Base-by-base conservation (phyloP, 176 grass and related monocot genomes). In the Eragrostis curvula region DNA sequence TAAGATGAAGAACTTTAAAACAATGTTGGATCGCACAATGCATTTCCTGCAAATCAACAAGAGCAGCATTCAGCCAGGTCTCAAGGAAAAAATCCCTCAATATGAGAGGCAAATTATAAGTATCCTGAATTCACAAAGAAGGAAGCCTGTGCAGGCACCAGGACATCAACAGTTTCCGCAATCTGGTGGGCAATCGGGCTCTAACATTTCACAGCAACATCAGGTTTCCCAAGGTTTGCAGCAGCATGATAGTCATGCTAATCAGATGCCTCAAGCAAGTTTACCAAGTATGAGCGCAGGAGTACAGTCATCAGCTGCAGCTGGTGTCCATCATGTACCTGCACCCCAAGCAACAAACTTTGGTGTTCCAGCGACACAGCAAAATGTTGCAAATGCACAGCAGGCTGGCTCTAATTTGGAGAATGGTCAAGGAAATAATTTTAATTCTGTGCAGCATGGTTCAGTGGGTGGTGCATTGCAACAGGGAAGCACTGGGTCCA, bases 361-460 rank as follows among this genome's bases (percentile, higher is more conserved):
- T 87, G 78, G 87, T 80, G 88, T 85, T 81, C 71, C 87, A 81
- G 71, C 85, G 39, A 66, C 88, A 58, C 95, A 90, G 21, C 95
- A 94, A 78, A 90, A 84, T 86, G 89, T 88, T 46, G 63, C 90
- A 70, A 94, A 89, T 87, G 65, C 81, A 77, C 80, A 75, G 13
- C 95, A 90, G 71, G 48, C 78, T 71, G 81, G 55, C 47, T 83
- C 92, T 83, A 87, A 88, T 80, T 67, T 90, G 78, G 90, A 87
- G 76, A n/a, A 61, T 82, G 51, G 70, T 67, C 86, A 80, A 81
- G 78, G 83, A 51, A 89, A 81, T 45, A 91, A 80, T 63, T 94
- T 94, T 90, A 92, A 68, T 83, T 86, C 85, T 73, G 88, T 91
- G 43, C 96, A 93, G 59, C 92, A 91, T 70, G 81, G 96, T 75